These are phyloP conservation scores for Amanita subjunquillea DNA, from an alignment of 768 basidiomycete genomes.

Conservation along the genomic window DNA sequence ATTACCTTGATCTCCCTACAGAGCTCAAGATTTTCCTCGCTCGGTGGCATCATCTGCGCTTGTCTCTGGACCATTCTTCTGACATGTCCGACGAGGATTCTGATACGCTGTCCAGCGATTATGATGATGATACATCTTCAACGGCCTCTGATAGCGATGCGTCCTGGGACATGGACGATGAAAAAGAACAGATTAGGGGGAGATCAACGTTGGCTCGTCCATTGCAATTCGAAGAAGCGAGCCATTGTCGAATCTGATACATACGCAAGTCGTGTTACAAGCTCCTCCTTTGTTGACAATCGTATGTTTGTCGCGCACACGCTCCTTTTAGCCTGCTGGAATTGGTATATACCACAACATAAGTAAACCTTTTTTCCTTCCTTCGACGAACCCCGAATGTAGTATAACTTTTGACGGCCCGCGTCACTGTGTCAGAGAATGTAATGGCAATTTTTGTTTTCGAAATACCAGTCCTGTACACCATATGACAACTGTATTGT, in stretches of 20 bases:
- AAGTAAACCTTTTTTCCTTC: not conserved
- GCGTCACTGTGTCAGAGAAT: not conserved
- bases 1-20: constrained; percentile 70
- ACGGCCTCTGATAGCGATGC: constrained; percentile 30
- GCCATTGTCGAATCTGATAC: not conserved
- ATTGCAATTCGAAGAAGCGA: constrained; percentile 10
- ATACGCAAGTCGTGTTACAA: not conserved
- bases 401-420: not conserved
- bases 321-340: not conserved
- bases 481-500: not conserved
- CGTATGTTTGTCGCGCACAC: not conserved
- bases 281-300: not conserved
- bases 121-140: constrained; percentile 23
- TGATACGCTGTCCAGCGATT: constrained; percentile 20
- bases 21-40: constrained; percentile 74
- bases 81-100: constrained; percentile 2
- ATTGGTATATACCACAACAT: not conserved
- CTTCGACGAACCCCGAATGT: not conserved
- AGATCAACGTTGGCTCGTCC: constrained; percentile 30
- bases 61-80: constrained; percentile 17
- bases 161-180: constrained; percentile 20
- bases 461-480: not conserved
- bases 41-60: constrained; percentile 63
- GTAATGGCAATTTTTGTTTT: not conserved
- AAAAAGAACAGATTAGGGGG: constrained; percentile 28